Conservation (phyloP, 768 basidiomycete species). For the Leccinum sublutescens region DNA sequence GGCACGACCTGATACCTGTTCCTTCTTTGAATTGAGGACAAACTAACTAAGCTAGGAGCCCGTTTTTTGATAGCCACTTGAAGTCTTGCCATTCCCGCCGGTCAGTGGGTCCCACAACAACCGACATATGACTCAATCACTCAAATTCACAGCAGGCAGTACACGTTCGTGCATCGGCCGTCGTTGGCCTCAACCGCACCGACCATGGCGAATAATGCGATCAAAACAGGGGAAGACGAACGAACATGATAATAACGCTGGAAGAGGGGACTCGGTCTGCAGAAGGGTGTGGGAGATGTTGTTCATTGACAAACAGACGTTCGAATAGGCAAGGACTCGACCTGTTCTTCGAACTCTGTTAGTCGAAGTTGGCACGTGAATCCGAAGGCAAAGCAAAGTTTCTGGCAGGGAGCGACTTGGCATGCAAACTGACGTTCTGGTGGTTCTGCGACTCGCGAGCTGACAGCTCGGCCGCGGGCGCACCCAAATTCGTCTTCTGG, state of each 20-base stretch:
- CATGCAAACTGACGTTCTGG: not conserved
- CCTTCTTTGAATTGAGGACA: too few relatives aligned
- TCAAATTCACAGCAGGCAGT: not conserved
- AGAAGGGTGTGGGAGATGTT: not conserved
- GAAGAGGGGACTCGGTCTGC: not conserved
- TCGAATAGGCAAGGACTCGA: too few relatives aligned
- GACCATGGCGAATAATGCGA: not conserved
- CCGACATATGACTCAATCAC: not conserved
- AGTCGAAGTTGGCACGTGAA: not conserved
- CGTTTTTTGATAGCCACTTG: not conserved
- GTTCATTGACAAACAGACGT: not conserved
- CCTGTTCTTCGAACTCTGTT: too few relatives aligned
- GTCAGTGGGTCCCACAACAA: not conserved
- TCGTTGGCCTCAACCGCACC: not conserved
- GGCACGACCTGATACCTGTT: not conserved
- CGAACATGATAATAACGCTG: conserved; percentile 2
- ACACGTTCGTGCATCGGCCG: not conserved
- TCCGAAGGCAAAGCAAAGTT: not conserved
- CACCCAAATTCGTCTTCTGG: not conserved
- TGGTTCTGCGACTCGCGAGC: too few relatives aligned
- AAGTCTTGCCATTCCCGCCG: not conserved
- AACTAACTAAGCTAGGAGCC: too few relatives aligned
- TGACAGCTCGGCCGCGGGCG: too few relatives aligned
- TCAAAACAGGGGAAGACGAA: not conserved
- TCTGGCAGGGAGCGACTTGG: not conserved